phyloP scores from a whole-genome alignment of 441 rosid species.

The Sinapis alba region DNA sequence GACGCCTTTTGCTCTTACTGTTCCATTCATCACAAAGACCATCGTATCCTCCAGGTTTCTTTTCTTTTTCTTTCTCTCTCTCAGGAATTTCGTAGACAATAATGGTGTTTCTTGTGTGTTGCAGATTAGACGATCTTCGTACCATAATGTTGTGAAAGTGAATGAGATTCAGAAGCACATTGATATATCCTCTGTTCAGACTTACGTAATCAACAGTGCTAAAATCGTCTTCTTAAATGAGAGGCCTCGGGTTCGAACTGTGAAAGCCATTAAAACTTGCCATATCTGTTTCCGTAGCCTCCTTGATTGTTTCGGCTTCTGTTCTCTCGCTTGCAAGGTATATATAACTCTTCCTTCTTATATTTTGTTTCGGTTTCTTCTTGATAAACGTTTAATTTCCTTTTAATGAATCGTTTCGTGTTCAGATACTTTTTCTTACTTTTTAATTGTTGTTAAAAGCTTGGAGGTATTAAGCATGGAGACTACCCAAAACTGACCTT shows the following conservation, averaged over 20 bases:
- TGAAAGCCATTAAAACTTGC: constrained; percentile 57
- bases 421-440: not conserved
- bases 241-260: constrained; percentile 70
- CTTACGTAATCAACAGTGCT: constrained; percentile 30
- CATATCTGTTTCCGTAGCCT: constrained; percentile 72
- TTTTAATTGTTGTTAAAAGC: constrained; percentile 11
- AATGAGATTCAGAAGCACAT: constrained; percentile 64
- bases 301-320: constrained; percentile 65
- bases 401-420: not conserved
- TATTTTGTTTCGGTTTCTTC: not conserved
- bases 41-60: constrained; percentile 67
- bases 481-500: constrained; percentile 13
- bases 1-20: constrained; percentile 76
- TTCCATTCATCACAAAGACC: constrained; percentile 70
- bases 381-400: not conserved
- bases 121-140: constrained; percentile 81
- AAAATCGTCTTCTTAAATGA: constrained; percentile 65
- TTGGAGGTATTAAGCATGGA: constrained; percentile 17
- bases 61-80: not conserved
- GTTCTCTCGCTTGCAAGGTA: constrained; percentile 88
- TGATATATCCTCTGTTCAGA: constrained; percentile 74
- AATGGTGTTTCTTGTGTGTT: not conserved
- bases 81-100: constrained; percentile 6
- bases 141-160: constrained; percentile 76
- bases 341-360: not conserved